phyloP scores from a whole-genome alignment of 1,284 basidiomycete genomes.

The Pseudozyma flocculosa region DNA sequence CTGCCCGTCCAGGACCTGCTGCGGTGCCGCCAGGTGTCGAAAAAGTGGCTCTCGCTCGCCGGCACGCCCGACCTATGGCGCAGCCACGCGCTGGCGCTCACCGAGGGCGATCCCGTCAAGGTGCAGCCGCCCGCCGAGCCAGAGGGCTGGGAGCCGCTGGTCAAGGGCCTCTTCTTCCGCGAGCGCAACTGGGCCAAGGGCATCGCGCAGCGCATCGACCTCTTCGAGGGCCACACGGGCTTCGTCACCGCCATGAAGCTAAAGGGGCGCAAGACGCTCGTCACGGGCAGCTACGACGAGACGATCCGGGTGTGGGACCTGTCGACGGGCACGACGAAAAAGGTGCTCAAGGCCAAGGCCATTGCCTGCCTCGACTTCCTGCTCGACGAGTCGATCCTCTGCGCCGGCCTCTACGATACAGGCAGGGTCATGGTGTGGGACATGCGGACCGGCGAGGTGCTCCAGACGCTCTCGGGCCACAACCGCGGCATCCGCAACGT shows the following conservation, averaged over 20 bases:
- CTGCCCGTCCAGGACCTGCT: constrained; percentile 66
- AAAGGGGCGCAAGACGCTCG: constrained; percentile 65
- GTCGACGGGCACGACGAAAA: constrained; percentile 73
- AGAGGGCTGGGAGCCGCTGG: constrained; percentile 66
- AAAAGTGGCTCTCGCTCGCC: constrained; percentile 71
- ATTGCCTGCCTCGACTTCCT: constrained; percentile 87
- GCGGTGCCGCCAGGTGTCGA: constrained; percentile 66
- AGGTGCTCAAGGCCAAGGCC: constrained; percentile 76
- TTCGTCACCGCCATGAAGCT: constrained; percentile 83
- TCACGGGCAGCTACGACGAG: constrained; percentile 91
- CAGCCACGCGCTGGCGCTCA: constrained; percentile 72
- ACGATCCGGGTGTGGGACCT: constrained; percentile 87
- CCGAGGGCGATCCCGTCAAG: constrained; percentile 69
- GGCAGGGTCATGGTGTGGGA: constrained; percentile 61
- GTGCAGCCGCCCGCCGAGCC: constrained; percentile 25
- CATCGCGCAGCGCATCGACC: constrained; percentile 72
- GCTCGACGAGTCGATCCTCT: constrained; percentile 80
- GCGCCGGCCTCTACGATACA: constrained; percentile 87
- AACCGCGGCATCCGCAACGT: constrained; percentile 72
- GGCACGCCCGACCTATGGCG: constrained; percentile 75
- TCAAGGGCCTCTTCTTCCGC: constrained; percentile 77
- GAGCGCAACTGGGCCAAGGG: constrained; percentile 74
- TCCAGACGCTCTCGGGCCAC: constrained; percentile 72
- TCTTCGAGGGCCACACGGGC: constrained; percentile 79
- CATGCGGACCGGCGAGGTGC: constrained; percentile 35